These are phyloP conservation scores for Chaetomium cochliodes DNA, from an alignment of 495 filamentous ascomycete genomes.

Conservation along the genomic window DNA sequence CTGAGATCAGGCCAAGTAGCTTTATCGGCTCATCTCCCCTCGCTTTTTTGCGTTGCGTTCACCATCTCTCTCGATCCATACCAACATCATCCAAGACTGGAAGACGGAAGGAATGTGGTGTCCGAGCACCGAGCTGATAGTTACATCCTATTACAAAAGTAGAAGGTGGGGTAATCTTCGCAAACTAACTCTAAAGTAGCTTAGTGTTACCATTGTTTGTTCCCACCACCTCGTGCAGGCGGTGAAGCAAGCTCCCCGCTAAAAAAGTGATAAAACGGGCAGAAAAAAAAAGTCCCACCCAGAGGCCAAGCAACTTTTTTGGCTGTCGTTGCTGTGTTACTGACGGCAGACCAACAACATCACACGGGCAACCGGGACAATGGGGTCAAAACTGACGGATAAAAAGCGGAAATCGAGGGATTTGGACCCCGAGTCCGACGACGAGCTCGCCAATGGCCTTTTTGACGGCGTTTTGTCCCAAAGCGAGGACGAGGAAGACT, in stretches of 20 bases:
- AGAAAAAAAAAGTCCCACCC: slow-evolving; percentile 43
- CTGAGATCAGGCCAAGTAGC: too few species aligned
- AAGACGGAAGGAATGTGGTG: too few species aligned
- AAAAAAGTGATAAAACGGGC: slow-evolving; percentile 27
- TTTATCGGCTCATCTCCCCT: too few species aligned
- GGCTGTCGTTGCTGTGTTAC: not conserved
- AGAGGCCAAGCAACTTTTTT: slow-evolving; percentile 28
- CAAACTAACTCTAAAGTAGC: not conserved
- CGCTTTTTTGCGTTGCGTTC: too few species aligned
- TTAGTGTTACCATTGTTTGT: slow-evolving; percentile 3
- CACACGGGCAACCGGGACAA: slow-evolving; percentile 29
- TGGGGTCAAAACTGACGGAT: slow-evolving; percentile 40
- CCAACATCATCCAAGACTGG: too few species aligned
- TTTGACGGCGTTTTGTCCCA: slow-evolving; percentile 39
- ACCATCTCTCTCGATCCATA: too few species aligned
- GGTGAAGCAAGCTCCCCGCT: slow-evolving; percentile 30
- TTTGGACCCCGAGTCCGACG: slow-evolving; percentile 36
- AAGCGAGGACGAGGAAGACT: slow-evolving; percentile 36
- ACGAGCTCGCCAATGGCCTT: slow-evolving; percentile 34
- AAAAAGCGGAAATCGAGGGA: slow-evolving; percentile 48
- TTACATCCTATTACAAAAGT: not conserved
- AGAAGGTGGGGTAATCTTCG: not conserved
- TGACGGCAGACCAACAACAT: slow-evolving; percentile 13
- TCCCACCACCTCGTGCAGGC: slow-evolving; percentile 13
- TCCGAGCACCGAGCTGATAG: not conserved